Conservation (phyloP, 1,139 yeast species). For the Yamadazyma jaroonii region DNA sequence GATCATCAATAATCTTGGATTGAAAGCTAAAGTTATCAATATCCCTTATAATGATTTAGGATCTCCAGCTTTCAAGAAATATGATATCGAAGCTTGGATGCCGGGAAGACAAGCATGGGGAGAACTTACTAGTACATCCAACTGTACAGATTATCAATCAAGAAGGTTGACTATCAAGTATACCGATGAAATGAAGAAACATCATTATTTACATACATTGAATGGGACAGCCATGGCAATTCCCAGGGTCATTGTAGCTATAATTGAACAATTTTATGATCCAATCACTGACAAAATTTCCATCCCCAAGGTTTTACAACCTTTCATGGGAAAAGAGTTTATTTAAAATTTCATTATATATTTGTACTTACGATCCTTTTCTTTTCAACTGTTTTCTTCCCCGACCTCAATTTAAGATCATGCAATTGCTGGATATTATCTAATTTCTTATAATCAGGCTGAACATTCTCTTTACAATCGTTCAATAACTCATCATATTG, state of each 20-base stretch:
- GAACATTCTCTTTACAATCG: slow-evolving; percentile 8
- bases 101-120: slow-evolving; percentile 96
- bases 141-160: slow-evolving; percentile 90
- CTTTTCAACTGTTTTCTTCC: slow-evolving; percentile 8
- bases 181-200: slow-evolving; percentile 32
- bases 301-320: slow-evolving; percentile 68
- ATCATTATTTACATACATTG: slow-evolving; percentile 69
- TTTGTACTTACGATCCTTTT: slow-evolving; percentile 35
- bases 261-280: slow-evolving; percentile 81
- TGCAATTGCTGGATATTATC: slow-evolving; percentile 32
- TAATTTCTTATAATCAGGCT: slow-evolving; percentile 11
- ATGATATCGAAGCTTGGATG: slow-evolving; percentile 98
- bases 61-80: slow-evolving; percentile 88
- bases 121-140: slow-evolving; percentile 86
- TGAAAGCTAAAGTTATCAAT: slow-evolving; percentile 76
- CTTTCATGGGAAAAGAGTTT: slow-evolving; percentile 59
- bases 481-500: slow-evolving; percentile 23
- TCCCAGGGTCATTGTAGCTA: slow-evolving; percentile 86
- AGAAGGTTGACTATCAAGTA: slow-evolving; percentile 73
- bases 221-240: slow-evolving; percentile 97
- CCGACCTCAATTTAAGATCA: slow-evolving; percentile 20
- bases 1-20: slow-evolving; percentile 64
- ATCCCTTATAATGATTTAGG: slow-evolving; percentile 94
- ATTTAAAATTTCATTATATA: slow-evolving; percentile 20
- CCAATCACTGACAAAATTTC: slow-evolving; percentile 48